Evolutionary conservation across 2,329 filamentous ascomycete genomes (phyloP).

Genomic region (Fusarium chuoi): DNA sequence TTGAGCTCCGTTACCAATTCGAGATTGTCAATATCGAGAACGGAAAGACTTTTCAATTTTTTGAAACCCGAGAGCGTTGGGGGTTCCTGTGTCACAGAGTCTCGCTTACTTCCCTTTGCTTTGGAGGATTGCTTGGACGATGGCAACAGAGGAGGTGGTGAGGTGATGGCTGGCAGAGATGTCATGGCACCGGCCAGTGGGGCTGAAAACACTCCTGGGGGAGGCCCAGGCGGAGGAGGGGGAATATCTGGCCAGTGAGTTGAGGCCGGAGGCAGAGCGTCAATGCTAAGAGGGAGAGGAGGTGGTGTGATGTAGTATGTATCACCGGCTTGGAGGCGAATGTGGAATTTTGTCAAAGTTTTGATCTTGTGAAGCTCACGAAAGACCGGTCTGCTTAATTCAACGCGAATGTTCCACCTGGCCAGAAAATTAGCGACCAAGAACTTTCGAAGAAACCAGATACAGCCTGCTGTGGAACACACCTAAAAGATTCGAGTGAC

Average conservation of each 20-base stretch:
- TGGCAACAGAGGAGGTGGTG: conserved; percentile 47
- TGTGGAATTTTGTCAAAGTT: conserved; percentile 63
- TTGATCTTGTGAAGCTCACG: conserved; percentile 64
- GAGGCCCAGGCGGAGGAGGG: conserved; percentile 33
- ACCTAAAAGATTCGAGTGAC: conserved; percentile 67
- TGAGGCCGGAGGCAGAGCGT: conserved; percentile 45
- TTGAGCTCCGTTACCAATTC: conserved; percentile 67
- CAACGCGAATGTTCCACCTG: conserved; percentile 73
- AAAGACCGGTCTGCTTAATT: conserved; percentile 69
- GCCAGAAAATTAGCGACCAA: conserved; percentile 2
- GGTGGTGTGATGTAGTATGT: conserved; percentile 64
- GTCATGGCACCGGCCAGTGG: conserved; percentile 19
- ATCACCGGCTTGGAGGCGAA: conserved; percentile 67
- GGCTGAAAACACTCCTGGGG: conserved; percentile 34
- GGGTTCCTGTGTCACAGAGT: conserved; percentile 51
- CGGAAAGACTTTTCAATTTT: conserved; percentile 61
- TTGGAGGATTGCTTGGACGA: conserved; percentile 51
- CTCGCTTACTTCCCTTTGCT: conserved; percentile 48
- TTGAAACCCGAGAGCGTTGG: conserved; percentile 68
- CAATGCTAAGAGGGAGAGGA: conserved; percentile 53
- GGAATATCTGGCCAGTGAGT: conserved; percentile 45
- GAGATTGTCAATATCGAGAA: conserved; percentile 70
- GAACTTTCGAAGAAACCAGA: not conserved
- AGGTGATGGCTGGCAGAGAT: conserved; percentile 31
- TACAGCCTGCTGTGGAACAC: conserved; percentile 38